Base-by-base conservation (phyloP, 768 basidiomycete species). In the Russula sp. region DNA sequence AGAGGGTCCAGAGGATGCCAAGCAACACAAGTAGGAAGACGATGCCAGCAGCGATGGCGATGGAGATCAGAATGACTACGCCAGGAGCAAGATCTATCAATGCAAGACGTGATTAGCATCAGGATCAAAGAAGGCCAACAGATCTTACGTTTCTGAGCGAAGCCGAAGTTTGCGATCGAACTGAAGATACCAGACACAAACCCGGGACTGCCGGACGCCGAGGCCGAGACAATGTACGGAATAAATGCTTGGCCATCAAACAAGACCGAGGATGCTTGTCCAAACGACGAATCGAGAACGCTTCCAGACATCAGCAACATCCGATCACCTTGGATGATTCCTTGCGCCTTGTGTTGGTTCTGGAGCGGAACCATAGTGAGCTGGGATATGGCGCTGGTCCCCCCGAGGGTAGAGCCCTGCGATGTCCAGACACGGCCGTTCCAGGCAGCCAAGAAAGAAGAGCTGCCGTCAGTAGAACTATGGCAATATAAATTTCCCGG, bases 31-130 rank as follows among this genome's bases (percentile, higher is more conserved):
- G 79, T 0, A 95, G 78, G 81, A 94, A 95, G 42, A 95, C 89
- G 22, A 98, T 84, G 18, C 96, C 97, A 16, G 94, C 94, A 10
- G 91, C 87, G 67, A 98, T 97, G 31, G 97, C 97, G 66, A 99
- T 97, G 2, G 94, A 95, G 68, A 99, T 94, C 49, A 99, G 82
- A 68, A 98, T 98, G 59, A 99, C 94, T 42, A 98, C 82, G 1
- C 96, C 97, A 27, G 85, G 84, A 0, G 95, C 92, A 59, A 99
- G 82, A 69, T 87, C 93, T 92, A 68, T 9, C 16, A 13, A 68
- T 40, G 35, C 37, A 10, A 57, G 49, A 45, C 37, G 65, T 65
- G 56, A 71, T n/a, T 56, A 50, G 56, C 13, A 44, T 69, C 27
- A 64, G 50, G 14, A 31, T 47, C n/a, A 58, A 55, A 18, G 34